These are phyloP conservation scores for Gelatoporia subvermispora DNA, from an alignment of 768 basidiomycete species.

Conservation along the genomic window DNA sequence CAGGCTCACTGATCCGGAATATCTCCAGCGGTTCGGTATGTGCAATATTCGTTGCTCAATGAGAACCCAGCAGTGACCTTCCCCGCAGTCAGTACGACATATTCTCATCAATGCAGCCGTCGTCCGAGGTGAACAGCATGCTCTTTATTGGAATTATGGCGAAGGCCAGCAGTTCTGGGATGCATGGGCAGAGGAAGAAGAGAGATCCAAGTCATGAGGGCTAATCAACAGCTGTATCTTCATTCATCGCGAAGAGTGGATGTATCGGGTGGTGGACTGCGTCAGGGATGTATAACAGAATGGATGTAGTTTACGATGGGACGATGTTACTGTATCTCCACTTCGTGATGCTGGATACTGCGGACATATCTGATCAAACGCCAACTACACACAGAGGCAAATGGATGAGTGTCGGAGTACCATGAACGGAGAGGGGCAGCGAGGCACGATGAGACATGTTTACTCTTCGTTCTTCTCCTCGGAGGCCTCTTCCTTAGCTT, in stretches of 20 bases:
- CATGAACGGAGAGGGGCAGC: conserved; percentile 5
- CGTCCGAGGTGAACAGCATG: conserved; percentile 55
- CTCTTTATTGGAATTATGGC: conserved; percentile 72
- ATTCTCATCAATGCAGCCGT: conserved; percentile 76
- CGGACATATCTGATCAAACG: conserved; percentile 1
- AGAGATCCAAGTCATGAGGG: conserved; percentile 3
- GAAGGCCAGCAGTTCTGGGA: conserved; percentile 69
- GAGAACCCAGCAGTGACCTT: conserved; percentile 4
- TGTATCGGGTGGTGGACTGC: background rate
- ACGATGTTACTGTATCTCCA: conserved; percentile 8
- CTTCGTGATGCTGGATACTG: too few species aligned
- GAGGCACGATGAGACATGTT: conserved; percentile 11
- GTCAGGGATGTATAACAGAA: background rate
- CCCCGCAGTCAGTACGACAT: conserved; percentile 62
- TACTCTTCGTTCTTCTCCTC: conserved; percentile 21
- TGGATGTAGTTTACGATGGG: conserved; percentile 3
- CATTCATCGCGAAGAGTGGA: too few species aligned
- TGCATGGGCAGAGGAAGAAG: conserved; percentile 71
- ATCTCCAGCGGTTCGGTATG: conserved; percentile 60
- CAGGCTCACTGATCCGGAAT: conserved; percentile 3
- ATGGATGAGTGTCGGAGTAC: conserved; percentile 3
- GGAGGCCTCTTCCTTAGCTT: conserved; percentile 22
- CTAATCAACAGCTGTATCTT: too few species aligned
- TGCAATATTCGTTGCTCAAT: background rate
- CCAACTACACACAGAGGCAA: background rate